Evolutionary conservation across 495 filamentous ascomycete genomes (phyloP).

Genomic region (Jackrogersella multiformis): DNA sequence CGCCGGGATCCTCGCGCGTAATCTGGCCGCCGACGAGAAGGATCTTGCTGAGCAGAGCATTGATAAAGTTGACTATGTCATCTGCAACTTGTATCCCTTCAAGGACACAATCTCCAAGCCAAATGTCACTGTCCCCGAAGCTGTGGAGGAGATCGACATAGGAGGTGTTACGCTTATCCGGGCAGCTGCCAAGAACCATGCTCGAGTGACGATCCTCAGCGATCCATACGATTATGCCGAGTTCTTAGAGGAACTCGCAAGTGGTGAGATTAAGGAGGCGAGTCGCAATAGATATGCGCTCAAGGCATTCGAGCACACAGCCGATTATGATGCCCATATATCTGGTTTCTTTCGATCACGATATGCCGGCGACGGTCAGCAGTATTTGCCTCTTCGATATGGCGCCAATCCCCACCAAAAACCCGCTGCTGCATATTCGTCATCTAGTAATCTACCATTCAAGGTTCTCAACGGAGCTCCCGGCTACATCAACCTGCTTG

Average conservation of each 20-base stretch:
- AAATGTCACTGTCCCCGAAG: slow-evolving; percentile 94
- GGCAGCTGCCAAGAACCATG: slow-evolving; percentile 97
- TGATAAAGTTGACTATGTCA: slow-evolving; percentile 95
- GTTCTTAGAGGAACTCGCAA: slow-evolving; percentile 88
- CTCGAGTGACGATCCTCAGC: slow-evolving; percentile 91
- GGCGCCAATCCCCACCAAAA: slow-evolving; percentile 98
- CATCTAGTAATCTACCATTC: slow-evolving; percentile 82
- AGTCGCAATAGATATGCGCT: slow-evolving; percentile 88
- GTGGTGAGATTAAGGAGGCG: slow-evolving; percentile 82
- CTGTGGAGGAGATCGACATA: slow-evolving; percentile 98
- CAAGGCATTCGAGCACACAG: slow-evolving; percentile 98
- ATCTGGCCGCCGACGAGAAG: slow-evolving; percentile 92
- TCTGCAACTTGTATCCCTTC: slow-evolving; percentile 99
- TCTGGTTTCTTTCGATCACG: slow-evolving; percentile 97
- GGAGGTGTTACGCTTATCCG: slow-evolving; percentile 96
- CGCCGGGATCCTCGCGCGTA: slow-evolving; percentile 89
- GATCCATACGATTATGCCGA: slow-evolving; percentile 92
- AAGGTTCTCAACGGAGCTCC: slow-evolving; percentile 93
- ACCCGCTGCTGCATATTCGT: slow-evolving; percentile 83
- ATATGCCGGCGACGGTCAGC: slow-evolving; percentile 84
- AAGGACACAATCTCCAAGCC: slow-evolving; percentile 96
- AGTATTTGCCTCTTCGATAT: slow-evolving; percentile 89
- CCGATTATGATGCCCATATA: slow-evolving; percentile 94
- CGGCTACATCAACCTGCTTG: slow-evolving; percentile 96
- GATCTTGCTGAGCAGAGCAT: slow-evolving; percentile 98